Conservation (phyloP, 1,139 yeast species). For the Yamadazyma pseudoaaseri region DNA sequence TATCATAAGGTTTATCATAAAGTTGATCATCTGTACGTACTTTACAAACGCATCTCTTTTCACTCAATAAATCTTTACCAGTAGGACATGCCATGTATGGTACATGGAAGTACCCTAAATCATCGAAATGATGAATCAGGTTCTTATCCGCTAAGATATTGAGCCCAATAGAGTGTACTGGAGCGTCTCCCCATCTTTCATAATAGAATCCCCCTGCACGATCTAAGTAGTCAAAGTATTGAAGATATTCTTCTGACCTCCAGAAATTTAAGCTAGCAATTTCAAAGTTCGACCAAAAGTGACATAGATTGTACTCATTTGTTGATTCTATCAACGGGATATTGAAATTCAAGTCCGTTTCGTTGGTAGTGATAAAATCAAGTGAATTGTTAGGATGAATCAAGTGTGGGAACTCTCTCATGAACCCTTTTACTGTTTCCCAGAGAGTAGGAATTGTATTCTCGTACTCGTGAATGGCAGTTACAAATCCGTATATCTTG, state of each 20-base stretch:
- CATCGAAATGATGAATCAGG: constrained; percentile 85
- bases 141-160: constrained; percentile 63
- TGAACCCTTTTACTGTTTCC: constrained; percentile 68
- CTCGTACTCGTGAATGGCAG: constrained; percentile 46
- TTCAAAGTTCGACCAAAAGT: constrained; percentile 95
- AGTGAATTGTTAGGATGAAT: constrained; percentile 68
- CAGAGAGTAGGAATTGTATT: constrained; percentile 70
- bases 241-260: constrained; percentile 65
- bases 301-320: constrained; percentile 81
- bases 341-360: constrained; percentile 31
- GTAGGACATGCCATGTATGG: constrained; percentile 86
- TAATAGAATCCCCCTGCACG: constrained; percentile 81
- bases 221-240: constrained; percentile 71
- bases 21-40: constrained; percentile 33
- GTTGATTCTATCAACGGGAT: constrained; percentile 23
- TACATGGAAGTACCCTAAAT: constrained; percentile 80
- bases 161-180: constrained; percentile 84
- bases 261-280: constrained; percentile 80
- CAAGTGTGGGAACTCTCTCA: constrained; percentile 57
- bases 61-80: constrained; percentile 45
- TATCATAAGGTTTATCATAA: constrained; percentile 50
- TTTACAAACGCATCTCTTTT: constrained; percentile 70
- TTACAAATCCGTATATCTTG: constrained; percentile 43
- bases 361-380: constrained; percentile 67
- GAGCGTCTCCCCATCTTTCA: constrained; percentile 98